A percentile compares a stretch with the other conserved stretches of the same genome.
phyloP scores from a whole-genome alignment of 345 rosid species.

The Brassica incana region DNA sequence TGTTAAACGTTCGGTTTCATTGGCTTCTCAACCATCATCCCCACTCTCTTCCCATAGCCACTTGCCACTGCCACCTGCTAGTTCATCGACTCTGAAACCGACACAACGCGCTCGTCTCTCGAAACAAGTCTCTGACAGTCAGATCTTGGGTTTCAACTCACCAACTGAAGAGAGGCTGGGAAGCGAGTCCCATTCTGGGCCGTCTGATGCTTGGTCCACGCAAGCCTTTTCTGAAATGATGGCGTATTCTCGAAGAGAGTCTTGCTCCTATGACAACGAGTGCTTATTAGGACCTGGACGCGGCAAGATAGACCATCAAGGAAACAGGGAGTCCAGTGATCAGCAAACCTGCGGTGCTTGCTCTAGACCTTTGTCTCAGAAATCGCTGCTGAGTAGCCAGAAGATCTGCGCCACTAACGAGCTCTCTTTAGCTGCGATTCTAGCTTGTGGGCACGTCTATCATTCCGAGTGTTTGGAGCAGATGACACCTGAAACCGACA shows the following conservation, averaged over 20 bases:
- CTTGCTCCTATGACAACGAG: slow-evolving; percentile 66
- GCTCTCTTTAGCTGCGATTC: slow-evolving; percentile 67
- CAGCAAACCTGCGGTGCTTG: slow-evolving; percentile 82
- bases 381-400: slow-evolving; percentile 69
- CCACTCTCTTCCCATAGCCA: slow-evolving; percentile 54
- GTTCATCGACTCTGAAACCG: slow-evolving; percentile 49
- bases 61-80: slow-evolving; percentile 40
- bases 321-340: slow-evolving; percentile 49
- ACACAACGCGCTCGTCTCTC: slow-evolving; percentile 40
- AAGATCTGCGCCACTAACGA: slow-evolving; percentile 64
- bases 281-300: slow-evolving; percentile 42
- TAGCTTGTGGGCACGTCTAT: slow-evolving; percentile 84
- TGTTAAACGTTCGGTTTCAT: slow-evolving; percentile 52
- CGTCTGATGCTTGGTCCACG: slow-evolving; percentile 86
- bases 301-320: slow-evolving; percentile 48
- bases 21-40: slow-evolving; percentile 69
- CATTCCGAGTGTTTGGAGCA: slow-evolving; percentile 95
- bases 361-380: slow-evolving; percentile 64
- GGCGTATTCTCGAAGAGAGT: slow-evolving; percentile 65
- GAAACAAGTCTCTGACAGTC: slow-evolving; percentile 45
- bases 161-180: slow-evolving; percentile 30
- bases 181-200: slow-evolving; percentile 57
- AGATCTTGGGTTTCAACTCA: slow-evolving; percentile 31
- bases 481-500: slow-evolving; percentile 69
- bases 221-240: slow-evolving; percentile 76